Evolutionary conservation across 345 rosid species (phyloP).

Genomic region (Hypericum perforatum): DNA sequence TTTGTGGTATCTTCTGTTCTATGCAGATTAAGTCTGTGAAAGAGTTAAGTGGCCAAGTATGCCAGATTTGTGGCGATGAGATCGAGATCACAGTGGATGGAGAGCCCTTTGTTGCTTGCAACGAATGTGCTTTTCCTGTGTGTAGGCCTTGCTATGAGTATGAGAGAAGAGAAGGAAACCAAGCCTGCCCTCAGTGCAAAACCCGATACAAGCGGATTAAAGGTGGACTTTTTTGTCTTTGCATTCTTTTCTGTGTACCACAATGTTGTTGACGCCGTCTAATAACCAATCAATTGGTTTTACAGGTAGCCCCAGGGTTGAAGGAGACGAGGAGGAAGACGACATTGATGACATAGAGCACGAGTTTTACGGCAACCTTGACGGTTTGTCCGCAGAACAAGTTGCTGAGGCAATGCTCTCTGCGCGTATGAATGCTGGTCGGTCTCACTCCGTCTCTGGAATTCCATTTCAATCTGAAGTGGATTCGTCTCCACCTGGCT

Average conservation of each 20-base stretch:
- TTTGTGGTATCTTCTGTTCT: conserved; percentile 3
- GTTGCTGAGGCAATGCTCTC: conserved; percentile 46
- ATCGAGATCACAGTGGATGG: conserved; percentile 59
- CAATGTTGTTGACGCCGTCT: neutral
- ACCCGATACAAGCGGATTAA: conserved; percentile 79
- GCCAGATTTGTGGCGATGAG: conserved; percentile 88
- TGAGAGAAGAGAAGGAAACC: conserved; percentile 93
- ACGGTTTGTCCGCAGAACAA: conserved; percentile 52
- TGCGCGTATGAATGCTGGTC: conserved; percentile 53
- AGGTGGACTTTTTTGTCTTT: conserved; percentile 34
- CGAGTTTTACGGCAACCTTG: conserved; percentile 54
- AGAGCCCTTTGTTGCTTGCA: conserved; percentile 91
- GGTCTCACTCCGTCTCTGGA: conserved; percentile 25
- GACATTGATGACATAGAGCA: conserved; percentile 86
- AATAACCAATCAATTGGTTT: conserved; percentile 9
- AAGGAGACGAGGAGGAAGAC: conserved; percentile 96
- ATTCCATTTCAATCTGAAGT: conserved; percentile 42
- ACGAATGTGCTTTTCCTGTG: conserved; percentile 98
- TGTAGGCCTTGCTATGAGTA: conserved; percentile 91
- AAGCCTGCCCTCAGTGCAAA: conserved; percentile 96
- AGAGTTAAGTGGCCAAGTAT: conserved; percentile 82
- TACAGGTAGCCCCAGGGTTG: conserved; percentile 89
- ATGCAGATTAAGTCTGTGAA: conserved; percentile 74
- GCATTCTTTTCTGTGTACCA: neutral
- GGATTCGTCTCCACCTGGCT: conserved; percentile 54